phyloP scores from a whole-genome alignment of 345 rosid species.

The Ailanthus altissimus region DNA sequence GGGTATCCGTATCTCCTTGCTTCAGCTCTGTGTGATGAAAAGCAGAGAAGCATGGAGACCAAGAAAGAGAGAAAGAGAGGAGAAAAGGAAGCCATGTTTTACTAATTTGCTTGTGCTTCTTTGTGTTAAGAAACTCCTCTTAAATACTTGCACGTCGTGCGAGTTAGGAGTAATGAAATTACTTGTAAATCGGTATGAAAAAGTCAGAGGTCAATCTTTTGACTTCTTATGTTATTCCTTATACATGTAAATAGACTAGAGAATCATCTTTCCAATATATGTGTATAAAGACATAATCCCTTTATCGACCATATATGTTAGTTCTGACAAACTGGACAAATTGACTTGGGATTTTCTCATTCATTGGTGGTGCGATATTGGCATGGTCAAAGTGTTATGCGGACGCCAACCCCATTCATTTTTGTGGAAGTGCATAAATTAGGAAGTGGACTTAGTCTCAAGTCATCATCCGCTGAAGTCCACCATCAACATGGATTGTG shows the following conservation, averaged over 20 bases:
- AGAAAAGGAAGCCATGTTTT: conserved; percentile 14
- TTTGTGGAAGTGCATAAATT: background rate
- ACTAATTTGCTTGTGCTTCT: background rate
- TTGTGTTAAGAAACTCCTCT: background rate
- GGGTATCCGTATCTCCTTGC: conserved; percentile 15
- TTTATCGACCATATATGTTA: conserved; percentile 1
- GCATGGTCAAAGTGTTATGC: conserved; percentile 18
- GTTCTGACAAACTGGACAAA: conserved; percentile 16
- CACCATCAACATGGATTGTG: background rate
- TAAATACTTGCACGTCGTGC: background rate
- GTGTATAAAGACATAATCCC: background rate
- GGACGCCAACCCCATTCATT: conserved; percentile 1
- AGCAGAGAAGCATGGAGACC: conserved; percentile 26
- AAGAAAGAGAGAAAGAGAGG: conserved; percentile 25
- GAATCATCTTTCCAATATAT: background rate
- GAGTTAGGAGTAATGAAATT: background rate
- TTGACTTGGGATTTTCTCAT: conserved; percentile 22
- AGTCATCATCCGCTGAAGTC: background rate
- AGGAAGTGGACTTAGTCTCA: background rate
- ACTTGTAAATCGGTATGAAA: background rate
- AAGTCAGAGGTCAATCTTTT: conserved; percentile 13
- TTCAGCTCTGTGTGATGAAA: conserved; percentile 33
- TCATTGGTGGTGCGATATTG: background rate
- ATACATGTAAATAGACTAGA: too few relatives aligned
- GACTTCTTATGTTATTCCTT: background rate